phyloP scores from a whole-genome alignment of 2,329 filamentous ascomycete species.

The Claviceps arundinis region DNA sequence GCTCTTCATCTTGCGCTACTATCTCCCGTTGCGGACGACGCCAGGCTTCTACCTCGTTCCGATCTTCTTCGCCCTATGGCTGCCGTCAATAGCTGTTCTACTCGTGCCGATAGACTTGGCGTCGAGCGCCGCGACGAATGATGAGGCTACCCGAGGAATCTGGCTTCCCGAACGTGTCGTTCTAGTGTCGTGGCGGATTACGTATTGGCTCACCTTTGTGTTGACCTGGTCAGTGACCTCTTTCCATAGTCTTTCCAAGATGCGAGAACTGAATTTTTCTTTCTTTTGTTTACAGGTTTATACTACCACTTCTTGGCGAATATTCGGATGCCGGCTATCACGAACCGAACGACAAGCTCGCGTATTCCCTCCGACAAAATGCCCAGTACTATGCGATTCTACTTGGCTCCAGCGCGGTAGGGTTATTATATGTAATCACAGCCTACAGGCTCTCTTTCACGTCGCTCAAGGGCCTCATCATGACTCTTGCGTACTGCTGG shows the following conservation, averaged over 20 bases:
- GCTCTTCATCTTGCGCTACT: constrained; percentile 76
- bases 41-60: constrained; percentile 82
- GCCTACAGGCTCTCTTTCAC: constrained; percentile 59
- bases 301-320: constrained; percentile 84
- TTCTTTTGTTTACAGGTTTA: constrained; percentile 44
- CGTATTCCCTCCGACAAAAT: constrained; percentile 79
- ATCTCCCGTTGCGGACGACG: constrained; percentile 78
- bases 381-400: constrained; percentile 78
- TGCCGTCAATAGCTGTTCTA: constrained; percentile 81
- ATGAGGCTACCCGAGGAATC: constrained; percentile 61
- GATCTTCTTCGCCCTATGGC: constrained; percentile 88
- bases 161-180: constrained; percentile 72
- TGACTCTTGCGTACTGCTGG: constrained; percentile 93
- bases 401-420: constrained; percentile 54
- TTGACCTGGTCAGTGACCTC: constrained; percentile 62
- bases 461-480: constrained; percentile 70
- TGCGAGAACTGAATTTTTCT: background rate
- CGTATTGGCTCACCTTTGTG: constrained; percentile 93
- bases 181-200: constrained; percentile 83
- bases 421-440: constrained; percentile 71
- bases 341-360: constrained; percentile 64
- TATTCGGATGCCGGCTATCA: constrained; percentile 91
- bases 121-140: constrained; percentile 63
- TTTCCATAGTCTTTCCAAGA: background rate
- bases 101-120: constrained; percentile 93